Evolutionary conservation across 2,329 filamentous ascomycete genomes (phyloP).

Genomic region (Neospermospora avenae): DNA sequence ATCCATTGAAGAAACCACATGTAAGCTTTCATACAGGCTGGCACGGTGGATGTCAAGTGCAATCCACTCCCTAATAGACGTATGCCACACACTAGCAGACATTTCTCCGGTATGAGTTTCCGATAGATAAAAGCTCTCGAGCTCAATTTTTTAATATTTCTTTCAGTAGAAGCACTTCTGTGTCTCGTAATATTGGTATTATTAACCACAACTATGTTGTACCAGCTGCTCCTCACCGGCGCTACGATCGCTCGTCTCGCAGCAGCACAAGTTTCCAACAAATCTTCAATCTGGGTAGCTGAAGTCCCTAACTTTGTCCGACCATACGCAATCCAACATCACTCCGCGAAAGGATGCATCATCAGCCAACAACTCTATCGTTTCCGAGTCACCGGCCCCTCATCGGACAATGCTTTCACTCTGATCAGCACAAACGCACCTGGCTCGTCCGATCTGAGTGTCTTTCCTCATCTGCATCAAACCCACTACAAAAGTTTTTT

Average conservation of each 20-base stretch:
- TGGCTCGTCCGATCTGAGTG: slow-evolving; percentile 37
- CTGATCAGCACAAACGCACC: slow-evolving; percentile 44
- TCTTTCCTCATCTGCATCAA: slow-evolving; percentile 43
- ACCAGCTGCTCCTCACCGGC: neutral
- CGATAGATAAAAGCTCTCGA: no score
- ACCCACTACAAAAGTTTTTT: slow-evolving; percentile 47
- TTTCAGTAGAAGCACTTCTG: no score
- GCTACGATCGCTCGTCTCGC: neutral
- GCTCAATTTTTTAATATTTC: no score
- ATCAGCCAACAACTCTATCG: slow-evolving; percentile 40
- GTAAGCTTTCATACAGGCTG: no score
- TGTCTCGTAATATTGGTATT: no score
- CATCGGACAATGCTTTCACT: slow-evolving; percentile 44
- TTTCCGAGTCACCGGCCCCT: slow-evolving; percentile 44
- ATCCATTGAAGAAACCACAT: no score
- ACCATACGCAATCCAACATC: slow-evolving; percentile 27
- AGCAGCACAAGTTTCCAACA: slow-evolving; percentile 3
- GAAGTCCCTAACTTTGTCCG: slow-evolving; percentile 23
- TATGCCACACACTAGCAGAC: no score
- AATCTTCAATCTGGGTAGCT: slow-evolving; percentile 24
- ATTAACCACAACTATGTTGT: no score
- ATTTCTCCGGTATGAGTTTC: no score
- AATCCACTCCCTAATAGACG: no score
- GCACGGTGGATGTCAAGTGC: no score
- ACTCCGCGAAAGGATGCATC: slow-evolving; percentile 28